A percentile compares a stretch with the other conserved stretches of the same genome.
phyloP scores from a whole-genome alignment of 495 filamentous ascomycete genomes.

The Penicillium cosmopolitanum region DNA sequence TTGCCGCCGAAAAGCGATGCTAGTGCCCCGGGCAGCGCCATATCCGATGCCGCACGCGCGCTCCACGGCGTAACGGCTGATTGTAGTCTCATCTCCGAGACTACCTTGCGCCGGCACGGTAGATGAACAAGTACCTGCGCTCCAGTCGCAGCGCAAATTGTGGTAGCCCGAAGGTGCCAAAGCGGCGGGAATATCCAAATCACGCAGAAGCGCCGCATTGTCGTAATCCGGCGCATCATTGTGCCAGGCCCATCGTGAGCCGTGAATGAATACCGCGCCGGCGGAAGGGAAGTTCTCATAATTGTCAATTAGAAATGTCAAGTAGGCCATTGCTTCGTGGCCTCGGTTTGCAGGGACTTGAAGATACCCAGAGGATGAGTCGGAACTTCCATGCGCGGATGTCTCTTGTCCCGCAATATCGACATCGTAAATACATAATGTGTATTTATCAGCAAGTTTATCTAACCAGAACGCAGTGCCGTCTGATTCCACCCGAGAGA shows the following conservation, averaged over 20 bases:
- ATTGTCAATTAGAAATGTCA: conserved; percentile 69
- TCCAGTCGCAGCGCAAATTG: conserved; percentile 53
- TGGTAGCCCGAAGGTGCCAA: conserved; percentile 42
- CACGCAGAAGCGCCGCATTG: conserved; percentile 40
- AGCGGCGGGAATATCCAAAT: conserved; percentile 37
- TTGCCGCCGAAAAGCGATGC: conserved; percentile 37
- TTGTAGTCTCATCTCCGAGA: conserved; percentile 43
- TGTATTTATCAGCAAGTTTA: conserved; percentile 35
- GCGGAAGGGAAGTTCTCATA: conserved; percentile 59
- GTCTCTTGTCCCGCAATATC: conserved; percentile 40
- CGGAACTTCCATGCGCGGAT: not conserved
- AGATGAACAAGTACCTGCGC: conserved; percentile 39
- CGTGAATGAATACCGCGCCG: conserved; percentile 50
- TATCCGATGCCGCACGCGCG: conserved; percentile 44
- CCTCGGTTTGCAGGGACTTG: conserved; percentile 67
- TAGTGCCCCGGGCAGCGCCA: conserved; percentile 34
- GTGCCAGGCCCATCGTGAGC: conserved; percentile 49
- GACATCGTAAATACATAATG: conserved; percentile 56
- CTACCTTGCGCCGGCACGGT: conserved; percentile 39
- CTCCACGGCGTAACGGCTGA: conserved; percentile 42
- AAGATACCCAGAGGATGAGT: conserved; percentile 25
- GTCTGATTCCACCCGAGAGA: conserved; percentile 41
- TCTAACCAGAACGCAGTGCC: conserved; percentile 43
- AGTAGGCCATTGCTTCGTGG: conserved; percentile 69
- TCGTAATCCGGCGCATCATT: conserved; percentile 48